Base-by-base conservation (phyloP, 2,329 filamentous ascomycete genomes). In the Penicillium sp. region DNA sequence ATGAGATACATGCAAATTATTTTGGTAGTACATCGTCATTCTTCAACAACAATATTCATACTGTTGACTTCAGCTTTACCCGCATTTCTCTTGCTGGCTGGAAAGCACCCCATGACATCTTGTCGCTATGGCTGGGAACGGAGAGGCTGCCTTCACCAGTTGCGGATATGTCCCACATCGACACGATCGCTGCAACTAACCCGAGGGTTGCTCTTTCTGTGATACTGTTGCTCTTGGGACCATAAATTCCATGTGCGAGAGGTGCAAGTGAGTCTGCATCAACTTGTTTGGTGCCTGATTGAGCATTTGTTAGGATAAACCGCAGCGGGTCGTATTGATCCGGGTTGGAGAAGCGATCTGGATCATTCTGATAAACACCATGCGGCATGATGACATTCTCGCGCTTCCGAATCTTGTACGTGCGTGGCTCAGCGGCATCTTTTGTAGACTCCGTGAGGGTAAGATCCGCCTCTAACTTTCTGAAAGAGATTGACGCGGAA, bases 81-180 rank as follows among this genome's bases (percentile, higher is more conserved):
- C 73, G 70, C 6, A 79, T 62, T 51, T 80, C 74, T 10, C 65
- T 65, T 30, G 60, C 68, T 7, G 79, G 79, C 41, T 70, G 64
- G 50, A 72, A 75, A 10, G 78, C 69, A 2, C 69, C 72, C 37
- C 68, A 72, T 4, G 72, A 73, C 47, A 67, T 70, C 51, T 56
- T 67, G 54, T 71, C 69, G 27, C n/a, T n/a, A 13, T 27, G 25
- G 6, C 60, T 63, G 0, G 80, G 80, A 29, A 81, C 64, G 13
- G 65, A 64, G 71, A 78, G 79, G 1, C 60, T 63, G 5, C 62
- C 63, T 11, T 68, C 67, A 33, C 58, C 59, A 1, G 62, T 67
- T 0, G 75, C 68, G 38, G 74, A 63, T 41, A 81, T 71, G 29
- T 81, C 74, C 77, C 78, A 82, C 51, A 78, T 67, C 4, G 69